Conservation (phyloP, 495 filamentous ascomycete species). For the Aspergillus taichungensis region DNA sequence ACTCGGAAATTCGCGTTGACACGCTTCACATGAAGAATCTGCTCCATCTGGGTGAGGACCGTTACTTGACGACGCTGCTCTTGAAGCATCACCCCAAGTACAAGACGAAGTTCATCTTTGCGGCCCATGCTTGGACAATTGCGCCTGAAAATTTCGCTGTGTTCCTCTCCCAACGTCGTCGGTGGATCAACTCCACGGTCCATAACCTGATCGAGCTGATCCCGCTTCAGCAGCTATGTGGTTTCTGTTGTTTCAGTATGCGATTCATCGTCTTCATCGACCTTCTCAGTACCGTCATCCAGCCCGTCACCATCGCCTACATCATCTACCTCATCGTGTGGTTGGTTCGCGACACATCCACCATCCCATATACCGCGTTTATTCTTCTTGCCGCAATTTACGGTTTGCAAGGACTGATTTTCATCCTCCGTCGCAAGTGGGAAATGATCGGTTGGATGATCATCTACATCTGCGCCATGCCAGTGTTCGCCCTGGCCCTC, state of each 20-base stretch:
- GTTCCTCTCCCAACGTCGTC: conserved; percentile 94
- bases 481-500: conserved; percentile 83
- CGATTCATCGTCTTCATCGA: conserved; percentile 96
- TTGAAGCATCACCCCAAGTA: conserved; percentile 86
- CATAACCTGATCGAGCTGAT: conserved; percentile 97
- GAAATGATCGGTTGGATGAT: conserved; percentile 99
- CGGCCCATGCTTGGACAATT: conserved; percentile 89
- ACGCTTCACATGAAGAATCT: conserved; percentile 99
- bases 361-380: conserved; percentile 76
- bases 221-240: conserved; percentile 85
- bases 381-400: conserved; percentile 90
- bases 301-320: conserved; percentile 88
- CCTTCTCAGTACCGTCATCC: conserved; percentile 81
- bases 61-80: conserved; percentile 90
- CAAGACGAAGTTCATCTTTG: conserved; percentile 96
- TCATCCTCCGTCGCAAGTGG: conserved; percentile 93
- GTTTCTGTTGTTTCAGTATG: conserved; percentile 99
- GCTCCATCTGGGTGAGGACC: conserved; percentile 84
- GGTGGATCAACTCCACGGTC: conserved; percentile 99
- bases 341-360: conserved; percentile 46
- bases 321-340: conserved; percentile 81
- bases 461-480: conserved; percentile 85
- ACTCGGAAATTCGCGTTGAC: conserved; percentile 88
- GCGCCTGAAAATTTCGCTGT: conserved; percentile 89
- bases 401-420: conserved; percentile 94